Conservation (phyloP, 2,329 filamentous ascomycete species). For the Chalaropsis ovoidea region DNA sequence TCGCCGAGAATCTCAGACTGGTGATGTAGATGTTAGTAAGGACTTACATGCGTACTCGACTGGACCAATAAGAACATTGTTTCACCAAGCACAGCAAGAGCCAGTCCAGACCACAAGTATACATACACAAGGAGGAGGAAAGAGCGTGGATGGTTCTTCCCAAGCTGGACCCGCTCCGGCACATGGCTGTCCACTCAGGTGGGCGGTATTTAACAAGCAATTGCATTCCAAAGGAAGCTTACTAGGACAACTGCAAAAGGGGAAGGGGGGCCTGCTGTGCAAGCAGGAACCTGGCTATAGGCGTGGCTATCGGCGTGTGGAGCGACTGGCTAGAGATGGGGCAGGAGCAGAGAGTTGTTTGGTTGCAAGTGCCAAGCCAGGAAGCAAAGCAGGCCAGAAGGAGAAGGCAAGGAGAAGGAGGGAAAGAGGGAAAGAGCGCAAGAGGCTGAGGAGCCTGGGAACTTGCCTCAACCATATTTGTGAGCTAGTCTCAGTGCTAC, state of each 20-base stretch:
- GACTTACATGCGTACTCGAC: neutral
- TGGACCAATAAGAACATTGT: neutral
- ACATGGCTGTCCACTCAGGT: neutral
- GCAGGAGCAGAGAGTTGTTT: no score
- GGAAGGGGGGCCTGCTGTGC: neutral
- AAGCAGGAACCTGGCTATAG: no score
- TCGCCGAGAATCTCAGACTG: no score
- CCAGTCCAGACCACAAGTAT: neutral
- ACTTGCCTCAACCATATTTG: neutral
- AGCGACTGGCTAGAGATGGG: no score
- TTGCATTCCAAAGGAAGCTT: neutral
- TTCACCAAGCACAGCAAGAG: neutral
- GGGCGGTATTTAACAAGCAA: neutral
- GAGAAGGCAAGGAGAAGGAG: neutral
- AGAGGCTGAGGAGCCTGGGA: neutral
- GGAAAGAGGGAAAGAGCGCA: neutral
- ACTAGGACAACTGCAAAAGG: neutral
- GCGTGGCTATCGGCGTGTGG: no score
- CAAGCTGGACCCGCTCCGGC: neutral
- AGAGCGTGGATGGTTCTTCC: neutral
- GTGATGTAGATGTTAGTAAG: neutral
- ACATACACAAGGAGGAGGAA: neutral
- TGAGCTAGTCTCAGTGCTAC: neutral
- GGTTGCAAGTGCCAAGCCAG: no score
- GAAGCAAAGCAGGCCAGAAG: neutral